A percentile compares a stretch with the other conserved stretches of the same genome.
Evolutionary conservation across 2,329 filamentous ascomycete genomes (phyloP).

Genomic region (Periconia sp.): DNA sequence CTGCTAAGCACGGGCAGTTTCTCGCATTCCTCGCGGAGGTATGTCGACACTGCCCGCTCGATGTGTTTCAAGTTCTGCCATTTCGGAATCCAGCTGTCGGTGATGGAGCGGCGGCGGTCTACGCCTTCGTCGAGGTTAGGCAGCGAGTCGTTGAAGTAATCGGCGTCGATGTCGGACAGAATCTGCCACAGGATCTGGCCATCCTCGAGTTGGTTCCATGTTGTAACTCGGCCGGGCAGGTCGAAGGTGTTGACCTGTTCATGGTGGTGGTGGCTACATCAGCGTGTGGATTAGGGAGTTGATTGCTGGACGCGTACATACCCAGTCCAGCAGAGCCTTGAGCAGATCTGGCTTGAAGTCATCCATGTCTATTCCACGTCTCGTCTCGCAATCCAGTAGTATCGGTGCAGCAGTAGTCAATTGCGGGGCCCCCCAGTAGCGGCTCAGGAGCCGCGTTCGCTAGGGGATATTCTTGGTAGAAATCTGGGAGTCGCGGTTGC

Average conservation of each 20-base stretch:
- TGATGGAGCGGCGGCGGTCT: constrained; percentile 39
- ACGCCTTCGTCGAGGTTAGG: constrained; percentile 47
- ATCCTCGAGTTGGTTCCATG: constrained; percentile 49
- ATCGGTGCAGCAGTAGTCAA: background rate
- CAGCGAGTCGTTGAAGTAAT: constrained; percentile 52
- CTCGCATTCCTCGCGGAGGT: constrained; percentile 50
- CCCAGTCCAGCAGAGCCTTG: constrained; percentile 44
- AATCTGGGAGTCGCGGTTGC: constrained; percentile 9
- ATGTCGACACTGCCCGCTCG: constrained; percentile 51
- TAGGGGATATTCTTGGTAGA: constrained; percentile 10
- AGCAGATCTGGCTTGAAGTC: constrained; percentile 44
- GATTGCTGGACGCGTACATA: constrained; percentile 15
- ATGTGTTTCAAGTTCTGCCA: constrained; percentile 58
- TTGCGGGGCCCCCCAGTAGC: background rate
- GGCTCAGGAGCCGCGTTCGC: constrained; percentile 20
- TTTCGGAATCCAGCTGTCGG: constrained; percentile 53
- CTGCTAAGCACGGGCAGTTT: constrained; percentile 43
- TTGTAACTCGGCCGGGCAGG: constrained; percentile 36
- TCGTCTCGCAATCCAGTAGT: background rate
- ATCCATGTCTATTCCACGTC: constrained; percentile 28
- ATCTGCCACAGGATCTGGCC: constrained; percentile 53
- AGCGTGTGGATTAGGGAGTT: background rate
- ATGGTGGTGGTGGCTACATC: background rate
- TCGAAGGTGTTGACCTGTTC: constrained; percentile 51
- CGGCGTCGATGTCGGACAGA: constrained; percentile 49